Evolutionary conservation across 495 filamentous ascomycete genomes (phyloP), one percentile per base, ranked within the genome.

Genomic region (Cudoniella acicularis): DNA sequence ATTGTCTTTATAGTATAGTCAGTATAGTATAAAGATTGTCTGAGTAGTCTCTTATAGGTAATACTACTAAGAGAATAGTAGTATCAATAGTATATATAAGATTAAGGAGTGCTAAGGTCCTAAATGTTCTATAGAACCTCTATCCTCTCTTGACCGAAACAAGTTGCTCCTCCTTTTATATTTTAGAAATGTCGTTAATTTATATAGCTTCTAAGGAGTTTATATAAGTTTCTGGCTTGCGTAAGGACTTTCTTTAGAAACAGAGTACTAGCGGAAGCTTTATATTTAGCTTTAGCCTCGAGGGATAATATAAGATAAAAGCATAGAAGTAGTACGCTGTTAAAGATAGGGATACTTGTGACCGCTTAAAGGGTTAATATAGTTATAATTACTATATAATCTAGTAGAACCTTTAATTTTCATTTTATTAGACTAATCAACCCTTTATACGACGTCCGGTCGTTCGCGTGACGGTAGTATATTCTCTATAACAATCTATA

Each of bases 31-130:
- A 4, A 54, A 26, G 17, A 42, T 23, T 47, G 16, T 21, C 20
- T 17, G 43, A 16, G 49, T 52, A 52, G 30, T n/a, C 11, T 17
- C 51, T 17, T 54, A 54, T 26, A 16, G 51, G 51, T 54, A 54
- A 23, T 18, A 26, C 51, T n/a, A 54, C 51, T 16, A n/a, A 40
- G 27, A 54, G 51, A 23, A 54, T 54, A 8, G 51, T 54, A 8
- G 51, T 25, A 42, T 54, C 26, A 23, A 54, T 54, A 26, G 51
- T 26, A 54, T 25, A 54, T 18, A 54, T 26, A 41, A 54, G 51
- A 42, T 54, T 54, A 25, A 54, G 73, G 0, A 84, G 82, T 21
- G 66, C 30, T 61, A 86, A 83, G 26, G 77, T 36, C 30, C 30
- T 13, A 36, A 36, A 36, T 36, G 30, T 36, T 36, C 30, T 36